Evolutionary conservation across 106 monocot species (phyloP).

Genomic region (Allium sativum): DNA sequence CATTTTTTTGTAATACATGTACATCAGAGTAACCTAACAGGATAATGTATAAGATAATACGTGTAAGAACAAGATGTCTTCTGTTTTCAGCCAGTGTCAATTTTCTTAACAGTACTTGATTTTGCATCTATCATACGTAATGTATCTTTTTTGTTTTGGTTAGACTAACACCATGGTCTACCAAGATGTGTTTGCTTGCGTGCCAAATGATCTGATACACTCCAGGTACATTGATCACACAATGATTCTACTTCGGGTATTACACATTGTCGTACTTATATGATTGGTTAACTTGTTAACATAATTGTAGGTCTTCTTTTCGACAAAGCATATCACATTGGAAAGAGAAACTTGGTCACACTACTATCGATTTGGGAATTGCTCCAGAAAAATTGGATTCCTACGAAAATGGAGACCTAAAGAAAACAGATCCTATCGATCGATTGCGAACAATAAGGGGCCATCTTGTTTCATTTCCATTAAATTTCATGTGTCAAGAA

Average conservation of each 20-base stretch:
- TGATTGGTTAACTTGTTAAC: background rate
- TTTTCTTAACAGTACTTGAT: too few relatives aligned
- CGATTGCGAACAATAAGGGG: conserved; percentile 61
- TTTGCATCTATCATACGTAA: too few relatives aligned
- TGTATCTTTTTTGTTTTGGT: conserved; percentile 6
- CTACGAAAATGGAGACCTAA: conserved; percentile 46
- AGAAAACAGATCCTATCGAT: conserved; percentile 45
- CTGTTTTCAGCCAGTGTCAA: too few relatives aligned
- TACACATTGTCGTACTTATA: background rate
- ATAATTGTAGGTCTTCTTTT: conserved; percentile 27
- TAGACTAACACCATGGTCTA: conserved; percentile 72
- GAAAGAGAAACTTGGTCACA: conserved; percentile 92
- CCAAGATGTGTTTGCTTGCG: conserved; percentile 91
- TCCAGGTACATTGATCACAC: conserved; percentile 48
- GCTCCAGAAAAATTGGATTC: conserved; percentile 60
- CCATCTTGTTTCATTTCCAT: conserved; percentile 82
- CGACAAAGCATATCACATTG: conserved; percentile 54
- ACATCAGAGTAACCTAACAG: too few relatives aligned
- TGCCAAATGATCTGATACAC: conserved; percentile 92
- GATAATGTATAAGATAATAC: too few relatives aligned
- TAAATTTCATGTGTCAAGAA: conserved; percentile 92
- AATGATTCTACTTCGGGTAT: background rate
- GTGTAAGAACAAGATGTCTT: too few relatives aligned
- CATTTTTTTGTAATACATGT: too few relatives aligned
- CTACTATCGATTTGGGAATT: conserved; percentile 83